Percentiles rank a stretch among this genome's conserved stretches.
Evolutionary conservation across 2,329 filamentous ascomycete species (phyloP).

Genomic region (Colletotrichum camelliae): DNA sequence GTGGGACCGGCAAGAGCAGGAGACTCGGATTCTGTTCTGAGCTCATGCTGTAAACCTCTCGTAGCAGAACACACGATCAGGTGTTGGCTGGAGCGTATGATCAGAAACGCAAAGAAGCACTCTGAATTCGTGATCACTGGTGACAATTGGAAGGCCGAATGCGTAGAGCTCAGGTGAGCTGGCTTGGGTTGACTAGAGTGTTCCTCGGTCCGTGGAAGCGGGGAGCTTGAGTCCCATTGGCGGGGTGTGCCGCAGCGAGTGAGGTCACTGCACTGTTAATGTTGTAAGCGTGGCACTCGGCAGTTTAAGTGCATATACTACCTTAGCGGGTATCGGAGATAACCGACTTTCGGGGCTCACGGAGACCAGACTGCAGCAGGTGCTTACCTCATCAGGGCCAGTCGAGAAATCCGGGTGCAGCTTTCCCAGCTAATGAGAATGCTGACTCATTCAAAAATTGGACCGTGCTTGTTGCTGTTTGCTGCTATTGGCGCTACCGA

Average conservation of each 20-base stretch:
- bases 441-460: background rate
- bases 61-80: background rate
- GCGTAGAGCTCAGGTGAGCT: background rate
- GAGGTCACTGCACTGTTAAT: background rate
- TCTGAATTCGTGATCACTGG: background rate
- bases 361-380: background rate
- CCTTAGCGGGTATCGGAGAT: background rate
- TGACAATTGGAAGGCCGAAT: background rate
- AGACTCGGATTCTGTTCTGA: conserved; percentile 48
- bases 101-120: background rate
- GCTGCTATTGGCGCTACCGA: background rate
- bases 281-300: background rate
- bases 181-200: background rate
- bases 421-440: background rate
- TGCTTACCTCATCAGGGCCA: background rate
- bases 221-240: background rate
- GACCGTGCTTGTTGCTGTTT: background rate
- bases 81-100: background rate
- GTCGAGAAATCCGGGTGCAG: background rate
- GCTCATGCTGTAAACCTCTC: background rate
- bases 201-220: background rate
- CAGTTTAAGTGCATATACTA: background rate
- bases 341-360: background rate
- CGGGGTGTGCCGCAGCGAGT: background rate
- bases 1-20: conserved; percentile 69